Evolutionary conservation across 1,284 basidiomycete genomes (phyloP), one percentile per base, ranked within the genome.

Genomic region (Apiotrichum domesticum): DNA sequence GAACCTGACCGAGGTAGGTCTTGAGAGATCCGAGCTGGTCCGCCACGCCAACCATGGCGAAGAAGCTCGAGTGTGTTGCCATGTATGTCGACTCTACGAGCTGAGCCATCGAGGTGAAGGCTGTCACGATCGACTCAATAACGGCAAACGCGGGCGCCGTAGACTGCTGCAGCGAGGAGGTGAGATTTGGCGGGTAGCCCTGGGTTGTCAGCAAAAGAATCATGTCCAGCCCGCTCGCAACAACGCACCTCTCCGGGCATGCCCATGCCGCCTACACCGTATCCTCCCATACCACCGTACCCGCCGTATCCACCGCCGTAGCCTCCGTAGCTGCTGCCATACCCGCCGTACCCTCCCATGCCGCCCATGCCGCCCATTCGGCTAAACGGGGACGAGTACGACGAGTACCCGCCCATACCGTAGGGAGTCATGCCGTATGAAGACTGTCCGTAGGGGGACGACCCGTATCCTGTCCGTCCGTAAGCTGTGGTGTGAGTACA

Each of bases 41-140:
- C 42, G 94, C 84, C 34, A 98, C 94, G 60, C 93, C 92, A 55
- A 98, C 92, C 89, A 99, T 97, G 59, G 95, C 95, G 74, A 98
- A 98, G 80, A 99, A 98, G 45, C 86, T 88, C 4, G 90, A 93
- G 77, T 99, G 96, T 0, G 96, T 99, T 3, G 96, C 96, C 88
- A 98, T 92, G 77, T 97, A 98, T 3, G 96, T 98, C 44, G 85
- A 88, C 75, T 98, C 95, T 66, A 99, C 85, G 85, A 99, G 95
- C 76, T 98, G 96, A 0, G 96, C 89, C 59, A 99, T 87, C 11
- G 94, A 94, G 0, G 87, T 85, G 75, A 98, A 97, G 2, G 95
- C 96, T 63, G 93, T 90, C 45, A 98, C 95, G 70, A 98, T 89
- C 39, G 87, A 89, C 68, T 96, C 91, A 47, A 99, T 81, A 56